These are phyloP conservation scores for Hypoxylon sp. DNA, from an alignment of 2,329 filamentous ascomycete species.

Conservation along the genomic window DNA sequence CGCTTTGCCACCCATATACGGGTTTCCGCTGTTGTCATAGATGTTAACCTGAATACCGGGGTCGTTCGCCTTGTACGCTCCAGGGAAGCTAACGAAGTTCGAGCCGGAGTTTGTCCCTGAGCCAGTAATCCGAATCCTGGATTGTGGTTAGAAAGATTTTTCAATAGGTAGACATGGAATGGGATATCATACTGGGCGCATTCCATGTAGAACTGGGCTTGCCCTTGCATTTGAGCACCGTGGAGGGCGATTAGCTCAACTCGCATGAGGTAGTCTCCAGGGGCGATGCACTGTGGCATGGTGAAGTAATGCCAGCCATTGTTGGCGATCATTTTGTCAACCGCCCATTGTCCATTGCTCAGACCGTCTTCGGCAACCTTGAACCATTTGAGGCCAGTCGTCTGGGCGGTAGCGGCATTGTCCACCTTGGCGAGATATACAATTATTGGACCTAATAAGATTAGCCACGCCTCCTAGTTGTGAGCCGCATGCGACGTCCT, in stretches of 20 bases:
- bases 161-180: neutral
- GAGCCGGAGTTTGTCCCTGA: slow-evolving; percentile 52
- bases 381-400: slow-evolving; percentile 63
- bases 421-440: slow-evolving; percentile 65
- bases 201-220: slow-evolving; percentile 59
- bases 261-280: slow-evolving; percentile 61
- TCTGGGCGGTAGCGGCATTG: slow-evolving; percentile 60
- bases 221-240: slow-evolving; percentile 53
- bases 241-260: slow-evolving; percentile 61
- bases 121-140: slow-evolving; percentile 51
- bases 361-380: slow-evolving; percentile 64
- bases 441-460: slow-evolving; percentile 61
- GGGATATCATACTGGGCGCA: slow-evolving; percentile 54
- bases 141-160: slow-evolving; percentile 7
- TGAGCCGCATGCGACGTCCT: neutral
- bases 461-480: slow-evolving; percentile 25
- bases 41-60: slow-evolving; percentile 56
- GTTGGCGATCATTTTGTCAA: slow-evolving; percentile 65
- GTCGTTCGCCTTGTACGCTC: slow-evolving; percentile 55
- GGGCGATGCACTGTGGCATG: slow-evolving; percentile 58
- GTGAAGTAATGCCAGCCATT: slow-evolving; percentile 61
- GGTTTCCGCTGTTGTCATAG: slow-evolving; percentile 53
- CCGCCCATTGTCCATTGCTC: slow-evolving; percentile 61
- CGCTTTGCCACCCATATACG: slow-evolving; percentile 53
- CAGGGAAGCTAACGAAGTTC: slow-evolving; percentile 56